A percentile compares a stretch with the other conserved stretches of the same genome.
phyloP scores from a whole-genome alignment of 2,329 filamentous ascomycete genomes.

The Ambrosiella beaveri region DNA sequence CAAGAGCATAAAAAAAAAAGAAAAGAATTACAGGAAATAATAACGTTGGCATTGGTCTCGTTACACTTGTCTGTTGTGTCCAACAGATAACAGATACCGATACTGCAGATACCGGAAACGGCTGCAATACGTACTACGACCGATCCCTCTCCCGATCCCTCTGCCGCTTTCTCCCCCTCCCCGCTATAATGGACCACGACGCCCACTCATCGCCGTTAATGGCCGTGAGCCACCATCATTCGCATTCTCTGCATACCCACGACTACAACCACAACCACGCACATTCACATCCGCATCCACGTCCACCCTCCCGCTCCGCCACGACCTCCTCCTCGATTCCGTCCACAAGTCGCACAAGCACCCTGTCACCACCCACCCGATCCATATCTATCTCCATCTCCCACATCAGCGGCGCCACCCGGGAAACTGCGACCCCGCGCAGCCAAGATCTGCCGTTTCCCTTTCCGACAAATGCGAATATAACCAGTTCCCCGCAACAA shows the following conservation, averaged over 20 bases:
- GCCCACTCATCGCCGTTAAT: conserved; percentile 3
- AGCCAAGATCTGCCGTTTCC: conserved; percentile 3
- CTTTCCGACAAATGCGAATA: neutral
- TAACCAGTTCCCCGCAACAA: neutral
- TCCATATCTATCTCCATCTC: conserved; percentile 2
- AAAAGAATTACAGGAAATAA: too few species aligned
- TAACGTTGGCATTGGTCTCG: too few species aligned
- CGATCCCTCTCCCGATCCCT: too few species aligned
- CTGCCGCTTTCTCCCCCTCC: too few species aligned
- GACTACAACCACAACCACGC: conserved; percentile 19
- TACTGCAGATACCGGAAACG: too few species aligned
- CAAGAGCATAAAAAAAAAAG: too few species aligned
- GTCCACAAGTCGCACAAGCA: neutral
- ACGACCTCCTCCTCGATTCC: neutral
- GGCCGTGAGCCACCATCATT: conserved; percentile 21
- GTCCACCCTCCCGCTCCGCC: neutral
- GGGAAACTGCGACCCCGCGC: neutral
- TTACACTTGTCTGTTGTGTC: too few species aligned
- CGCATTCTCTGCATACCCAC: conserved; percentile 18
- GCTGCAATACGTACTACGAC: too few species aligned
- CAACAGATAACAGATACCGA: too few species aligned
- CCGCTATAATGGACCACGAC: conserved; percentile 7
- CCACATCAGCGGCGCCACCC: neutral
- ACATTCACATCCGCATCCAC: conserved; percentile 1
- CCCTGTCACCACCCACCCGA: conserved; percentile 1